Evolutionary conservation across 768 basidiomycete species (phyloP).

Genomic region (Cystobasidium ongulense): DNA sequence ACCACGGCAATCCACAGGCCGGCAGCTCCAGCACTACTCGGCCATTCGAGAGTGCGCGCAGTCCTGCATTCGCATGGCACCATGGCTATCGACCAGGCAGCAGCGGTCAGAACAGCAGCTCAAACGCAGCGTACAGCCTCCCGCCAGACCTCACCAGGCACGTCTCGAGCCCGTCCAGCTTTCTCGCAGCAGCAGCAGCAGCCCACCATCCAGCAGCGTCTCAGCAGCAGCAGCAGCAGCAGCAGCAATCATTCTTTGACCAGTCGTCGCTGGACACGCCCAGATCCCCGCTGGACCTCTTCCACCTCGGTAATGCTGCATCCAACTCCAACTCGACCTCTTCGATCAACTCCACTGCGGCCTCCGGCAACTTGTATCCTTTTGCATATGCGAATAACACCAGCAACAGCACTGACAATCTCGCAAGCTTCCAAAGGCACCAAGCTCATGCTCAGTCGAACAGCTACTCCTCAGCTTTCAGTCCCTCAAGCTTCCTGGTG

Average conservation of each 20-base stretch:
- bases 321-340: background rate
- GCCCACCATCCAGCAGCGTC: background rate
- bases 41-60: background rate
- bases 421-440: background rate
- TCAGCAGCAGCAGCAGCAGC: background rate
- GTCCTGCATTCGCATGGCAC: background rate
- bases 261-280: background rate
- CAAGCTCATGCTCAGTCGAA: slow-evolving; percentile 1
- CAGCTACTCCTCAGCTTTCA: slow-evolving; percentile 4
- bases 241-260: background rate
- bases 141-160: background rate
- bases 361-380: background rate
- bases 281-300: background rate
- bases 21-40: background rate
- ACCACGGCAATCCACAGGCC: background rate
- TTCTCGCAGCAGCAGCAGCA: background rate
- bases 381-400: background rate
- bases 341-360: background rate
- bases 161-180: background rate
- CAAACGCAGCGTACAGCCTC: background rate
- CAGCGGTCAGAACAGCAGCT: background rate
- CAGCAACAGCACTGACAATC: background rate
- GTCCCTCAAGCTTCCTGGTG: background rate
- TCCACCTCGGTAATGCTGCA: background rate
- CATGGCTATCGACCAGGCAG: background rate